Percentiles rank a stretch among this genome's conserved stretches.
These are phyloP conservation scores for Penicillium oxalicum DNA, from an alignment of 2,329 filamentous ascomycete species.

Conservation along the genomic window DNA sequence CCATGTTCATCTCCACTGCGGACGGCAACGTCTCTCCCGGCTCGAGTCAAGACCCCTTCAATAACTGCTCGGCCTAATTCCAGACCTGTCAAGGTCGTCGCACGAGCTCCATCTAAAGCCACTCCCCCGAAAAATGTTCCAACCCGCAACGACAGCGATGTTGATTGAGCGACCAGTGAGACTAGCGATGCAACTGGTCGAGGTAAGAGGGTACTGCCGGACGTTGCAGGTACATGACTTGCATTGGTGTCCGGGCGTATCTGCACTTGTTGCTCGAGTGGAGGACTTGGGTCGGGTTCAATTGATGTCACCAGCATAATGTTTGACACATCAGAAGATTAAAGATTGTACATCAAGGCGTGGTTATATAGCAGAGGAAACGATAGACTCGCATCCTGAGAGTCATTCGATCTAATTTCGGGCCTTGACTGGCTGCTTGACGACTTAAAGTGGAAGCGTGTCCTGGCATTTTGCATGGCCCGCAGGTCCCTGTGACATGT, in stretches of 20 bases:
- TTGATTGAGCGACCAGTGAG: slow-evolving; percentile 41
- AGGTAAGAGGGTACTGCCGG: slow-evolving; percentile 38
- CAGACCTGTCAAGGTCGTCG: slow-evolving; percentile 41
- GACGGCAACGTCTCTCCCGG: slow-evolving; percentile 40
- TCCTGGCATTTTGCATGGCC: not conserved
- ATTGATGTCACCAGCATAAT: slow-evolving; percentile 8
- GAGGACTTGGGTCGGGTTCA: not conserved
- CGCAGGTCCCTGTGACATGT: slow-evolving; percentile 8
- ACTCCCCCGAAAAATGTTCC: slow-evolving; percentile 41
- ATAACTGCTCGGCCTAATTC: slow-evolving; percentile 42
- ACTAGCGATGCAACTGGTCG: slow-evolving; percentile 40
- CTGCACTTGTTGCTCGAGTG: not conserved
- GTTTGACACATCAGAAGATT: slow-evolving; percentile 7
- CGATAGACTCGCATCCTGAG: too few species aligned
- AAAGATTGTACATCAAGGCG: not conserved
- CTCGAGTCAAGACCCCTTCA: slow-evolving; percentile 41
- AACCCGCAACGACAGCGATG: slow-evolving; percentile 40
- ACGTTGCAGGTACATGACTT: slow-evolving; percentile 23
- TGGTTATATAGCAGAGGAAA: too few species aligned
- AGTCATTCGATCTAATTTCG: too few species aligned
- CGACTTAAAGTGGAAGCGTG: not conserved
- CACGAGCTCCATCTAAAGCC: slow-evolving; percentile 40
- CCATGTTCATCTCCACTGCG: slow-evolving; percentile 45
- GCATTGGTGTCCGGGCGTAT: slow-evolving; percentile 6
- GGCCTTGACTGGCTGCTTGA: not conserved